A percentile compares a stretch with the other conserved stretches of the same genome.
Evolutionary conservation across 352 stramenopile genomes (phyloP).

Genomic region (Lagenidium giganteum): DNA sequence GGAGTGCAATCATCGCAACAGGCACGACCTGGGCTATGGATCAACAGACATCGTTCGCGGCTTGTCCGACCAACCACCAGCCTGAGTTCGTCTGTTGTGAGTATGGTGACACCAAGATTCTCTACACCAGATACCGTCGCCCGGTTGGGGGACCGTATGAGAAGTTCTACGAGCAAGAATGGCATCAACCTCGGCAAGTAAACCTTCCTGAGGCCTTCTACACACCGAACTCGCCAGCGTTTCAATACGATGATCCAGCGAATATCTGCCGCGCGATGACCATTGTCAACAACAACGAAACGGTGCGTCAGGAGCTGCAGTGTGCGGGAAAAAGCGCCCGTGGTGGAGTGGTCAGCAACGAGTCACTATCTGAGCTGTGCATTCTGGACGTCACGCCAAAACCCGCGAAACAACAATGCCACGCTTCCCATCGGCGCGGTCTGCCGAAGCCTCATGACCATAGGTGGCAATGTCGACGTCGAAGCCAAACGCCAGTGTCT

Average conservation of each 20-base stretch:
- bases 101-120: conserved; percentile 10
- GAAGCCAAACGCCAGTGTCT: conserved; percentile 24
- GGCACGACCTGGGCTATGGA: too few relatives aligned
- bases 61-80: conserved; percentile 22
- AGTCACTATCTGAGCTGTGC: conserved; percentile 37
- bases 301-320: conserved; percentile 28
- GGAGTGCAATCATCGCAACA: too few relatives aligned
- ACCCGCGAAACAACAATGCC: conserved; percentile 67
- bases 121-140: conserved; percentile 24
- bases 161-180: conserved; percentile 16
- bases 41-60: conserved; percentile 12
- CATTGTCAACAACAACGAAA: conserved; percentile 18
- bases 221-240: conserved; percentile 38
- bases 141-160: conserved; percentile 11
- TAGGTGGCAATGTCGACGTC: conserved; percentile 23
- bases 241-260: conserved; percentile 41
- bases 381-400: conserved; percentile 49
- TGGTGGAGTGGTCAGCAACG: conserved; percentile 49
- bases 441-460: conserved; percentile 42
- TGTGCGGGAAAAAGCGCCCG: conserved; percentile 32
- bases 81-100: conserved; percentile 25
- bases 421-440: conserved; percentile 50
- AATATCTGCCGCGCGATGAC: conserved; percentile 49
- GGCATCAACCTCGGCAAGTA: conserved; percentile 14
- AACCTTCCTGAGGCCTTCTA: conserved; percentile 21